phyloP scores from a whole-genome alignment of 2,329 filamentous ascomycete species.

The Cordyceps cateniannulata region DNA sequence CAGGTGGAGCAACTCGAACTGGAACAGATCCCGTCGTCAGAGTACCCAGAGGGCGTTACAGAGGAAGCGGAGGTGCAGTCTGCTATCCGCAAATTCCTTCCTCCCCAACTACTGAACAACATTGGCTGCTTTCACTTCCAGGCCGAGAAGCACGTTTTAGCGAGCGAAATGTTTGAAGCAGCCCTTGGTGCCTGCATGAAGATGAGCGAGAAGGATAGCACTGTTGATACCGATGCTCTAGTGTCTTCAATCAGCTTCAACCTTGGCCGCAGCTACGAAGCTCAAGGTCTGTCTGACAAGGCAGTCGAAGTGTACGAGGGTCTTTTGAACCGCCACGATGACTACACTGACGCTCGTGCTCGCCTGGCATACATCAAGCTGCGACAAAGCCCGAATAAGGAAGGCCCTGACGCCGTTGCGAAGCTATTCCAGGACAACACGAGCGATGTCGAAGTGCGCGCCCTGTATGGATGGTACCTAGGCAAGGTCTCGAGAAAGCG shows the following conservation, averaged over 20 bases:
- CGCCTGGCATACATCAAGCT: slow-evolving; percentile 87
- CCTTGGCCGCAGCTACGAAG: slow-evolving; percentile 87
- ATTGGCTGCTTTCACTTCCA: slow-evolving; percentile 95
- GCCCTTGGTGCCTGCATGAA: slow-evolving; percentile 82
- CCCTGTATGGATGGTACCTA: slow-evolving; percentile 92
- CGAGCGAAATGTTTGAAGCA: slow-evolving; percentile 86
- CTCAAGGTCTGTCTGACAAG: slow-evolving; percentile 70
- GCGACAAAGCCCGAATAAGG: slow-evolving; percentile 71
- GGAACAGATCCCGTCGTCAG: slow-evolving; percentile 66
- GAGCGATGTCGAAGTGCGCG: slow-evolving; percentile 82
- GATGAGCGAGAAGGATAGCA: slow-evolving; percentile 66
- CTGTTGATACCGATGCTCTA: slow-evolving; percentile 79
- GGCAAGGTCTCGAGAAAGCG: slow-evolving; percentile 79
- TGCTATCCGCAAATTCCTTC: slow-evolving; percentile 67
- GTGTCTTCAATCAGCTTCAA: slow-evolving; percentile 98
- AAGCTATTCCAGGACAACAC: slow-evolving; percentile 81
- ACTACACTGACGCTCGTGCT: slow-evolving; percentile 88
- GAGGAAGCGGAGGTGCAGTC: slow-evolving; percentile 55
- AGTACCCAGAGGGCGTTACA: slow-evolving; percentile 48
- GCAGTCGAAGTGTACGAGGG: slow-evolving; percentile 86
- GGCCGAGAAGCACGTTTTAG: slow-evolving; percentile 70
- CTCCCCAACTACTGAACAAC: slow-evolving; percentile 91
- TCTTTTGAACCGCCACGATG: slow-evolving; percentile 73
- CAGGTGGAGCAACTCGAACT: slow-evolving; percentile 90
- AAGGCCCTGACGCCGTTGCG: slow-evolving; percentile 78